Evolutionary conservation across 2,329 filamentous ascomycete species (phyloP).

Genomic region (Neurospora sp.): DNA sequence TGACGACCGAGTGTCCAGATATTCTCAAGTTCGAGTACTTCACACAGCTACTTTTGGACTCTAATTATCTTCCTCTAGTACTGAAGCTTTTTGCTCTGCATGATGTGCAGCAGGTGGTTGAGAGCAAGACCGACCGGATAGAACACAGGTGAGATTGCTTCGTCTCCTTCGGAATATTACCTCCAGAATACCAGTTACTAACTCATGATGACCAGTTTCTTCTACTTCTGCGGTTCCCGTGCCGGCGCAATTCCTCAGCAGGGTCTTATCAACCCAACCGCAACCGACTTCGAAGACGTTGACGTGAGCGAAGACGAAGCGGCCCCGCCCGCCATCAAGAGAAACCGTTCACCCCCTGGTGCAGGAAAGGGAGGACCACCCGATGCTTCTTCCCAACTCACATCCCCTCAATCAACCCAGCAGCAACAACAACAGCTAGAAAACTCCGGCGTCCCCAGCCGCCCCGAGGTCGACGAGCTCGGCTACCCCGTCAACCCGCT

Average conservation of each 20-base stretch:
- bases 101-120: conserved; percentile 82
- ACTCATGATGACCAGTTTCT: conserved; percentile 52
- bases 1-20: conserved; percentile 40
- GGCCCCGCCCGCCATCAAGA: conserved; percentile 71
- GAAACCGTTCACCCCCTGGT: conserved; percentile 33
- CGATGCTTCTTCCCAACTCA: not conserved
- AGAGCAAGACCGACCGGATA: conserved; percentile 71
- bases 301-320: conserved; percentile 55
- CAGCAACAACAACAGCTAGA: not conserved
- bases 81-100: conserved; percentile 91
- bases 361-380: not conserved
- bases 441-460: conserved; percentile 12
- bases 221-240: conserved; percentile 74
- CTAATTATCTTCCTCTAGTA: conserved; percentile 86
- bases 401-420: not conserved
- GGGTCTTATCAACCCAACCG: conserved; percentile 18
- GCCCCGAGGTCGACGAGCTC: conserved; percentile 71
- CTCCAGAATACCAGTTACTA: not conserved
- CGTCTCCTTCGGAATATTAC: not conserved
- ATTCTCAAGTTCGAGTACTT: conserved; percentile 93
- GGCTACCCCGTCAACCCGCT: conserved; percentile 66
- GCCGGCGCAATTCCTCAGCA: conserved; percentile 20
- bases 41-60: conserved; percentile 85
- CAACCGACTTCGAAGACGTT: conserved; percentile 23
- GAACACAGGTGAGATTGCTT: conserved; percentile 57